Evolutionary conservation across 176 grass and related monocot genomes (phyloP).

Genomic region (barley (Hordeum vulgare)): DNA sequence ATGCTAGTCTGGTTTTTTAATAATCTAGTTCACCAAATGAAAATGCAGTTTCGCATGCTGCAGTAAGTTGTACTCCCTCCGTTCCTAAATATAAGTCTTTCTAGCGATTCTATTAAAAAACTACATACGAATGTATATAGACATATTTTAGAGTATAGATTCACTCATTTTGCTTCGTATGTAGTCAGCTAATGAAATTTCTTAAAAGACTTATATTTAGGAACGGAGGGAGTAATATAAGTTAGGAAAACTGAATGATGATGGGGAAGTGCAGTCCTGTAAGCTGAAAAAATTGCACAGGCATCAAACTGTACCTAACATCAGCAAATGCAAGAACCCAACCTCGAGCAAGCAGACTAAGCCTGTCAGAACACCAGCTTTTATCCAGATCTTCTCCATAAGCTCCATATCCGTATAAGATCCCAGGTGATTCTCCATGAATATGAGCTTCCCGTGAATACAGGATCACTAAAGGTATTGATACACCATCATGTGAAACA

Average conservation of each 20-base stretch:
- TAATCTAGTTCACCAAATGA: slow-evolving; percentile 5
- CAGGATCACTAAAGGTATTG: slow-evolving; percentile 64
- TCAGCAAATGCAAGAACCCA: slow-evolving; percentile 95
- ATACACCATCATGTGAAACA: slow-evolving; percentile 64
- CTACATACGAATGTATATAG: no score
- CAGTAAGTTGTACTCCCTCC: not conserved
- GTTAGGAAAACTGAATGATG: slow-evolving; percentile 18
- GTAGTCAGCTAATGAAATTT: no score
- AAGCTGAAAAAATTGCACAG: not conserved
- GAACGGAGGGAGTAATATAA: no score
- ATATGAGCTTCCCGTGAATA: slow-evolving; percentile 33
- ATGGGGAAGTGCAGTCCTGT: slow-evolving; percentile 9
- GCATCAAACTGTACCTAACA: slow-evolving; percentile 60
- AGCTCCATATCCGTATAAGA: slow-evolving; percentile 90
- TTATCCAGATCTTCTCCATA: slow-evolving; percentile 95
- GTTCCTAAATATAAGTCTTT: no score
- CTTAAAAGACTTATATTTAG: no score
- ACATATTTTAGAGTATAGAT: no score
- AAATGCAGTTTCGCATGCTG: not conserved
- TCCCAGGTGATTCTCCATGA: slow-evolving; percentile 53
- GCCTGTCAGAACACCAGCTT: slow-evolving; percentile 84
- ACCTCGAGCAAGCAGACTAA: slow-evolving; percentile 79
- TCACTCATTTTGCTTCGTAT: no score
- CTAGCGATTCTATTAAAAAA: no score
- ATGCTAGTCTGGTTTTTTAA: not conserved